Conservation (phyloP, 192 early-diverging fungal species). For the Diversispora epigaea region DNA sequence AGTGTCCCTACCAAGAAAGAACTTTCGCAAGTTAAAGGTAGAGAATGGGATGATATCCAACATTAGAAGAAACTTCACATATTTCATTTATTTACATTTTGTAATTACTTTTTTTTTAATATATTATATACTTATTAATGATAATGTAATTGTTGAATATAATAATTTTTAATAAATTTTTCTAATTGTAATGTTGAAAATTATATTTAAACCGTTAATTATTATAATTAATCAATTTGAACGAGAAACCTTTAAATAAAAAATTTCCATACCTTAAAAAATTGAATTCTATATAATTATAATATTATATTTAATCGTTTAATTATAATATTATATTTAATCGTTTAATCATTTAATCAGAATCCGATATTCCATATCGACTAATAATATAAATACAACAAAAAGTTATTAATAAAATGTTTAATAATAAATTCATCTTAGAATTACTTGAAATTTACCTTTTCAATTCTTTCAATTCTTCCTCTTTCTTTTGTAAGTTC, state of each 20-base stretch:
- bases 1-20: conserved; percentile 57
- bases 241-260: too few species aligned
- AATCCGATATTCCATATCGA: conserved; percentile 15
- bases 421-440: not conserved
- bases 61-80: conserved; percentile 36
- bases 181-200: too few species aligned
- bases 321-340: not conserved
- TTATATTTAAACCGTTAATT: too few species aligned
- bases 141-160: too few species aligned
- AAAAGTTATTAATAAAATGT: not conserved
- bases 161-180: too few species aligned
- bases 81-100: too few species aligned
- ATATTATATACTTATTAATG: too few species aligned
- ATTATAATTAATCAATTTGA: too few species aligned
- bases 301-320: not conserved
- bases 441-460: conserved; percentile 45
- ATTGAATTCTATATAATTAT: too few species aligned
- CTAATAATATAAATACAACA: not conserved
- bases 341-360: not conserved
- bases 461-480: conserved; percentile 69
- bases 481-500: conserved; percentile 77
- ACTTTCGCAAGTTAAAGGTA: conserved; percentile 72
- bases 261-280: too few species aligned
- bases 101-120: too few species aligned
- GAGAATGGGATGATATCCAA: conserved; percentile 76